Evolutionary conservation across 1,284 basidiomycete species (phyloP).

Genomic region (Butyriboletus appendiculatus): DNA sequence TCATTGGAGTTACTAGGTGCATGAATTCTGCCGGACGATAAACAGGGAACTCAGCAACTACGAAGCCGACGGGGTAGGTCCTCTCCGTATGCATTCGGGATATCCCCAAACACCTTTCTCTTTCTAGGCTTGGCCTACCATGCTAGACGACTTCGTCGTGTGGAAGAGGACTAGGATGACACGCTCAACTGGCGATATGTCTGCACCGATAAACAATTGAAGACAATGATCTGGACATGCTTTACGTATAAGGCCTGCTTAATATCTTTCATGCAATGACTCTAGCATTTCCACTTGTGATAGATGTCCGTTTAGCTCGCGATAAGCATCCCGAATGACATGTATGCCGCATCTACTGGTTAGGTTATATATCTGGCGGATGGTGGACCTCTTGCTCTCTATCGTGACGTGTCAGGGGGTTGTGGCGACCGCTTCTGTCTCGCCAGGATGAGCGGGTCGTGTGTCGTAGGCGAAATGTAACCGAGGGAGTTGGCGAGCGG

Average conservation of each 20-base stretch:
- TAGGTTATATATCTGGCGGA: not conserved
- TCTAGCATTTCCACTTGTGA: slow-evolving; percentile 14
- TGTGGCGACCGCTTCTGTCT: slow-evolving; percentile 4
- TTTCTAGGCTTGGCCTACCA: slow-evolving; percentile 72
- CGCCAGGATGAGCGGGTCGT: not conserved
- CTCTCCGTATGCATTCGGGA: slow-evolving; percentile 1
- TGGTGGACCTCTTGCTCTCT: slow-evolving; percentile 1
- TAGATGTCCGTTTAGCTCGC: not conserved
- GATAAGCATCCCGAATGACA: not conserved
- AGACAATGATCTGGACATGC: slow-evolving; percentile 9
- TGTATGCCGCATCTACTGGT: slow-evolving; percentile 1
- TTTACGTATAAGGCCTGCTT: slow-evolving; percentile 17
- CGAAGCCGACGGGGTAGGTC: slow-evolving; percentile 64
- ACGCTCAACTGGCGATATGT: slow-evolving; percentile 1
- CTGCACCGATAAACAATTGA: slow-evolving; percentile 3
- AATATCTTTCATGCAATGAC: slow-evolving; percentile 12
- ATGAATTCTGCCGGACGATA: slow-evolving; percentile 72
- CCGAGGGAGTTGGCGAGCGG: slow-evolving; percentile 5
- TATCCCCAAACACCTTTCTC: slow-evolving; percentile 4
- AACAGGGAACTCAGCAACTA: slow-evolving; percentile 60
- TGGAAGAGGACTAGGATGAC: slow-evolving; percentile 51
- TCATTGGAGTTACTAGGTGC: slow-evolving; percentile 46
- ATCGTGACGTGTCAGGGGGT: slow-evolving; percentile 9
- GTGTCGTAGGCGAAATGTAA: slow-evolving; percentile 20
- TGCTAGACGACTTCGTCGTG: slow-evolving; percentile 71